Conservation (phyloP, 345 rosid genomes). For the Diplotaxis tenuifolia region DNA sequence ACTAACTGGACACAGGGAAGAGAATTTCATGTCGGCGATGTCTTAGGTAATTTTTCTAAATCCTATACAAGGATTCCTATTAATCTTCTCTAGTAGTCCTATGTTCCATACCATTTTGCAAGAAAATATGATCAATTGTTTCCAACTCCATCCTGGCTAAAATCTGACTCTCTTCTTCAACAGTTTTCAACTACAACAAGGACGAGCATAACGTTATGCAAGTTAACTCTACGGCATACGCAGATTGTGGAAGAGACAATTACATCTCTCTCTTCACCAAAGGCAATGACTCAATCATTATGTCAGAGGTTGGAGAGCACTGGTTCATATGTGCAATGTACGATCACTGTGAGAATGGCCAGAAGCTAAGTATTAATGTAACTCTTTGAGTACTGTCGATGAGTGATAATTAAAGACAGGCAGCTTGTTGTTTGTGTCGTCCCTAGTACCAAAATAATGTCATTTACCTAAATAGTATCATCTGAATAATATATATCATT, state of each 20-base stretch:
- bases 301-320: slow-evolving; percentile 30
- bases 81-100: no score
- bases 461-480: slow-evolving; percentile 7
- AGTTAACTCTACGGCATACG: slow-evolving; percentile 45
- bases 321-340: slow-evolving; percentile 38
- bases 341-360: slow-evolving; percentile 40
- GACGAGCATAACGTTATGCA: slow-evolving; percentile 43
- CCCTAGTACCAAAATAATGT: slow-evolving; percentile 24
- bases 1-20: slow-evolving; percentile 44
- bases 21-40: slow-evolving; percentile 43
- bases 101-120: background rate
- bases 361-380: slow-evolving; percentile 39
- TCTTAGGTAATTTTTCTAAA: slow-evolving; percentile 32
- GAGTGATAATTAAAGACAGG: slow-evolving; percentile 1
- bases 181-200: slow-evolving; percentile 40
- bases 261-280: slow-evolving; percentile 34
- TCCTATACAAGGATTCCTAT: background rate
- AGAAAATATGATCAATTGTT: background rate
- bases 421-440: slow-evolving; percentile 20
- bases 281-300: slow-evolving; percentile 35
- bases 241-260: slow-evolving; percentile 34
- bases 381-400: slow-evolving; percentile 16
- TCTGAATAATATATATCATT: background rate
- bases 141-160: slow-evolving; percentile 4
- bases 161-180: slow-evolving; percentile 14